Percentiles rank a stretch among this genome's conserved stretches.
Conservation (phyloP, 176 grass and related monocot genomes). For the Thalia dealbata region DNA sequence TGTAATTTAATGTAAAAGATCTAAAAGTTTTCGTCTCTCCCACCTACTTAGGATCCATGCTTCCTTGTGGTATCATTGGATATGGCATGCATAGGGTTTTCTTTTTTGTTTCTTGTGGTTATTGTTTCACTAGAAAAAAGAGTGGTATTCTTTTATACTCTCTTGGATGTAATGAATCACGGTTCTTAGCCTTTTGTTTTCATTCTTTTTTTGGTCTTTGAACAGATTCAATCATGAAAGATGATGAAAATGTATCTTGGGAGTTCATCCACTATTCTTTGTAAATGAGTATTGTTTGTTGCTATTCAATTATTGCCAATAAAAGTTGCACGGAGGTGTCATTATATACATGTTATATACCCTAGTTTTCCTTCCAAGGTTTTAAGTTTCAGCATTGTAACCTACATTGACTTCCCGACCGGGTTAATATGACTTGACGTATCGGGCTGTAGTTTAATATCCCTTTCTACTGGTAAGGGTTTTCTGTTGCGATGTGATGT, state of each 20-base stretch:
- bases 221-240: background rate
- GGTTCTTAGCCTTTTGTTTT: background rate
- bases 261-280: background rate
- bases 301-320: too few species aligned
- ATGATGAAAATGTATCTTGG: background rate
- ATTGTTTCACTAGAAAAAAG: background rate
- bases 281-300: background rate
- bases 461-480: too few species aligned
- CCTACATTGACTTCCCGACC: too few species aligned
- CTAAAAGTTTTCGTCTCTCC: conserved; percentile 31
- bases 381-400: too few species aligned
- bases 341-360: too few species aligned
- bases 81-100: background rate
- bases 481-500: too few species aligned
- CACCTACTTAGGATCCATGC: background rate
- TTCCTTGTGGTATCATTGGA: background rate
- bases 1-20: conserved; percentile 40
- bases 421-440: too few species aligned
- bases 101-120: background rate
- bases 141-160: background rate
- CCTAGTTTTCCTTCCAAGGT: too few species aligned
- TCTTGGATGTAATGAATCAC: background rate
- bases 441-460: too few species aligned
- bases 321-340: too few species aligned
- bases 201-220: background rate